Conservation (phyloP, 2,329 filamentous ascomycete species). For the Beauveria medogensis region DNA sequence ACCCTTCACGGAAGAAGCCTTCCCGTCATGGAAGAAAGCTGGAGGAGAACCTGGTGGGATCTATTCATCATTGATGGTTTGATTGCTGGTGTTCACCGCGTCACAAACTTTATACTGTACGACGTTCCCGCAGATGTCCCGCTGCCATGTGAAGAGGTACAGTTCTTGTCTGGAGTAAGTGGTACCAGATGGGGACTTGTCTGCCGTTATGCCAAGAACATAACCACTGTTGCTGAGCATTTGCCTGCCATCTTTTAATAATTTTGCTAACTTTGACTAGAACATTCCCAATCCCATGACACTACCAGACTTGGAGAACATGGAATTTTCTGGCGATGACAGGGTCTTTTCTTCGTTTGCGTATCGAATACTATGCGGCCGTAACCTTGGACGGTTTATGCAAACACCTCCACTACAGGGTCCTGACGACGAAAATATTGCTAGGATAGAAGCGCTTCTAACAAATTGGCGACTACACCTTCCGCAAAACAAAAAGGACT, state of each 20-base stretch:
- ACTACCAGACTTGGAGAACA: constrained; percentile 68
- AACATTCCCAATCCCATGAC: constrained; percentile 51
- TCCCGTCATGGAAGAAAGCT: constrained; percentile 68
- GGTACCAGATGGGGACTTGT: background rate
- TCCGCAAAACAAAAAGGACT: constrained; percentile 61
- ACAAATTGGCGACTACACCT: constrained; percentile 75
- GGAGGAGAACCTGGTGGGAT: constrained; percentile 88
- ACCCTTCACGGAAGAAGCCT: constrained; percentile 54
- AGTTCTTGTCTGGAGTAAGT: constrained; percentile 54
- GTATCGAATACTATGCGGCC: constrained; percentile 73
- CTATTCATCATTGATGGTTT: constrained; percentile 74
- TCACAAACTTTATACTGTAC: constrained; percentile 62
- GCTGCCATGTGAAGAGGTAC: constrained; percentile 75
- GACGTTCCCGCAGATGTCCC: constrained; percentile 59
- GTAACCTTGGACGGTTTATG: constrained; percentile 73
- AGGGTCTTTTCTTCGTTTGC: constrained; percentile 74
- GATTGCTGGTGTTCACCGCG: constrained; percentile 70
- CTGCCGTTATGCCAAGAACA: background rate
- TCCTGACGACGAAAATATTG: constrained; percentile 44
- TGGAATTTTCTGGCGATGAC: constrained; percentile 63
- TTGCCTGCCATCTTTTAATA: background rate
- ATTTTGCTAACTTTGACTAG: constrained; percentile 26
- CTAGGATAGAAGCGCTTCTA: constrained; percentile 43
- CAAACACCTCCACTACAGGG: constrained; percentile 42
- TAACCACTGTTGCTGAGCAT: background rate